phyloP scores from a whole-genome alignment of 2,329 filamentous ascomycete species.

The Dothiorella sarmentorum region DNA sequence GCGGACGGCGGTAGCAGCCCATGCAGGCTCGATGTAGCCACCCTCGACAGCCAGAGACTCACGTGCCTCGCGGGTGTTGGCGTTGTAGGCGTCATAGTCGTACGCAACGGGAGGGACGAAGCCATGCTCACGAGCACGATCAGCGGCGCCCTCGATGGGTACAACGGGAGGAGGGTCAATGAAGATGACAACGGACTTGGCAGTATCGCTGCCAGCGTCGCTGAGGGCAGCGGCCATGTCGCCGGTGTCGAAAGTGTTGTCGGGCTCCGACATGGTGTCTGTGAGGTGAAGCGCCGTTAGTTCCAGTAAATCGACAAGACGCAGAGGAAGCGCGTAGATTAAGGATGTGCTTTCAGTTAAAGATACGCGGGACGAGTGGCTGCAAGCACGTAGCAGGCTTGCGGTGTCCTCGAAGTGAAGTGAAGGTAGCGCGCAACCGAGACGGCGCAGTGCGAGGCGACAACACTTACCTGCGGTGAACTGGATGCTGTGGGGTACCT shows the following conservation, averaged over 20 bases:
- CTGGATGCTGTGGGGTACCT: too few species aligned
- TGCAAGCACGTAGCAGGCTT: too few species aligned
- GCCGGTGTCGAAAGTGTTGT: constrained; percentile 21
- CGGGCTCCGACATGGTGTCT: constrained; percentile 11
- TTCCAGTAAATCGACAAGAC: background rate
- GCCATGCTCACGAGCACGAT: constrained; percentile 25
- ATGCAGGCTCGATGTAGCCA: constrained; percentile 26
- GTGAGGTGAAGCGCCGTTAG: background rate
- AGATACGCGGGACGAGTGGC: background rate
- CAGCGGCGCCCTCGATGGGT: constrained; percentile 10
- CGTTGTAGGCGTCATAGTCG: constrained; percentile 45
- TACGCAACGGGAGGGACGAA: constrained; percentile 50
- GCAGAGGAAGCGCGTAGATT: background rate
- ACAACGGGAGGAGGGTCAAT: constrained; percentile 20
- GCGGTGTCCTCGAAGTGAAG: too few species aligned
- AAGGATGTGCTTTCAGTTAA: background rate
- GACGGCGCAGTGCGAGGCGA: too few species aligned
- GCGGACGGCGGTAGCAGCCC: constrained; percentile 57
- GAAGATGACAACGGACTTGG: constrained; percentile 28
- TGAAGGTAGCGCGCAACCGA: too few species aligned
- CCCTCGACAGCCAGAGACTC: constrained; percentile 21
- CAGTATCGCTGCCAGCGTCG: constrained; percentile 20
- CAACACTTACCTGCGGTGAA: too few species aligned
- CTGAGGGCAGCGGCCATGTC: constrained; percentile 21
- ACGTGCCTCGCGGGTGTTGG: constrained; percentile 22